Base-by-base conservation (phyloP, 148 eudicot genomes). In the Tetragonia tetragonoides region DNA sequence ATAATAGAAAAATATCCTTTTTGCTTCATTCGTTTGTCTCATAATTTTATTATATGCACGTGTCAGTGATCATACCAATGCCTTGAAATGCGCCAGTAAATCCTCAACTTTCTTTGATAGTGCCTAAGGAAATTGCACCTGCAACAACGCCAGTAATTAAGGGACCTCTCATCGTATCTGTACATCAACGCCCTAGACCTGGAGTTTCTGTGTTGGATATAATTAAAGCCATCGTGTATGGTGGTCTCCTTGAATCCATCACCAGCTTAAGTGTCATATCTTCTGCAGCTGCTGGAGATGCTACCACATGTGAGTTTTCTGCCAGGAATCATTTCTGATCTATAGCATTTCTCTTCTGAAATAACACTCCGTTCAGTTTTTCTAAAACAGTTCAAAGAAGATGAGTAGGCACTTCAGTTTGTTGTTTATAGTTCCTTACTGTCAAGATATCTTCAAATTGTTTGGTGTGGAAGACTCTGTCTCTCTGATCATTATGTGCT, bases 201-300 rank as follows among this genome's bases (percentile, higher is more conserved):
- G 74, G 53, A 77, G 70, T 23, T 75, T 70, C 75, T 65, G 78
- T 84, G 69, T 16, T 87, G 59, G 98, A 92, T 39, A 82, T 92
- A 57, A 77, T 94, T 38, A 94, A 88, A 80, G 88, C 94, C 86
- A 86, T 92, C 60, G 90, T 94, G 7, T 94, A 92, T 83, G 98
- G 98, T 71, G 98, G 98, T 65, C 79, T 94, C 65, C 79, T 87
- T 12, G 98, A 94, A 79, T 81, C 86, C 17, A 94, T 94, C 76
- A 76, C 95, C 69, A 92, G 98, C 81, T 81, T 94, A 40, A 83
- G 97, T 77, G 85, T 94, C 17, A 89, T 94, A 38, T 80, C 87
- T 51, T 94, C 98, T 40, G 98, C 97, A 28, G 95, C 89, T 73
- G 98, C 92, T 77, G 94, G 93, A 69, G 88, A 88, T 76, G 88